phyloP scores from a whole-genome alignment of 352 stramenopile species.

The Plasmopara muralis region DNA sequence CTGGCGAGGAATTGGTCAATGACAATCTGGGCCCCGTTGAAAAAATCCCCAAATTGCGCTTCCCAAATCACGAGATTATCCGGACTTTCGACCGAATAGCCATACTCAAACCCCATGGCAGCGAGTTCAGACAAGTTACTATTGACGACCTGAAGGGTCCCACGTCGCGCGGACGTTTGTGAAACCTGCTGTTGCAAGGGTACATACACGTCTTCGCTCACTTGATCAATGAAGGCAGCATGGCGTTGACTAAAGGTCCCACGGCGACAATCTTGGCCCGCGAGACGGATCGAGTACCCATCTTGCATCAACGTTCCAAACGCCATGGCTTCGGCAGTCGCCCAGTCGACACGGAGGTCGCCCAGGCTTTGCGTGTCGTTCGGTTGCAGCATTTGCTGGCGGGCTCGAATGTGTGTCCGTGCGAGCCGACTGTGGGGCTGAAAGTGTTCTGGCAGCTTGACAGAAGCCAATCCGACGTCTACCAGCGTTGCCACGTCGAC shows the following conservation, averaged over 20 bases:
- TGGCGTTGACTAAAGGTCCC: constrained; percentile 87
- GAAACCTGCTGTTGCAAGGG: constrained; percentile 58
- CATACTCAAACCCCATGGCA: constrained; percentile 87
- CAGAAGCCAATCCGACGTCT: constrained; percentile 53
- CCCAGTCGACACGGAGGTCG: constrained; percentile 78
- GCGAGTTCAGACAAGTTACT: constrained; percentile 83
- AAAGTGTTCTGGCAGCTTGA: constrained; percentile 50
- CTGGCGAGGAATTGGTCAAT: constrained; percentile 87
- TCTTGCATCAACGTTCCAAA: constrained; percentile 83
- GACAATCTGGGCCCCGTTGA: constrained; percentile 84
- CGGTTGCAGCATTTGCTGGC: constrained; percentile 60
- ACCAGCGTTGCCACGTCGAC: constrained; percentile 51
- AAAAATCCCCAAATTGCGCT: constrained; percentile 88
- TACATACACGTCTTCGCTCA: constrained; percentile 69
- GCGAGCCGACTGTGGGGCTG: constrained; percentile 65
- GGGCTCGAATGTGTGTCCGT: constrained; percentile 66
- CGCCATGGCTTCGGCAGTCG: constrained; percentile 81
- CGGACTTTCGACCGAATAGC: constrained; percentile 83
- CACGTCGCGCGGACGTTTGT: constrained; percentile 24
- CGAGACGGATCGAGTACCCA: constrained; percentile 76
- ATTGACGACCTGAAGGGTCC: constrained; percentile 62
- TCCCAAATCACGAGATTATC: constrained; percentile 85
- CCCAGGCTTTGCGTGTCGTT: constrained; percentile 21
- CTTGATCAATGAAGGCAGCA: constrained; percentile 80
- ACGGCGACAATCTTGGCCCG: constrained; percentile 81